Conservation (phyloP, 2,329 filamentous ascomycete species). For the Acephala macrosclerotiorum region DNA sequence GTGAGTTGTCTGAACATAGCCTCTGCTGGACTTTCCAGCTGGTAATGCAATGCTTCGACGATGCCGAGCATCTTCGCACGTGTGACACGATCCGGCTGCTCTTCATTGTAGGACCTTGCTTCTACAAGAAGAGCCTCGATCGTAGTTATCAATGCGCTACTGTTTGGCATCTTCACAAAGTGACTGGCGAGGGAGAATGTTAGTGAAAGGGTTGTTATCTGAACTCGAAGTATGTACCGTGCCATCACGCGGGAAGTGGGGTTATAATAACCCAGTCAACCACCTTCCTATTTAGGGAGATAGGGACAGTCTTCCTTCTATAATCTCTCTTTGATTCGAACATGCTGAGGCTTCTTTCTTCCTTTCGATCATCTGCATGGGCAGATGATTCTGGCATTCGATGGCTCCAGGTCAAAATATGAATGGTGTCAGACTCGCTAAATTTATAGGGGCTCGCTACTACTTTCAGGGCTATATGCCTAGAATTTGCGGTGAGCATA, state of each 20-base stretch:
- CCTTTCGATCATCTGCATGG: too few relatives aligned
- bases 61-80: constrained; percentile 25
- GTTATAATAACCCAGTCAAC: too few relatives aligned
- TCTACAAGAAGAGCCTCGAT: constrained; percentile 28
- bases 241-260: not conserved
- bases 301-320: too few relatives aligned
- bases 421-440: too few relatives aligned
- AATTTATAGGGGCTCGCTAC: too few relatives aligned
- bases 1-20: constrained; percentile 41
- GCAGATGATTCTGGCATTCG: too few relatives aligned
- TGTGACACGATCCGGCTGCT: constrained; percentile 20
- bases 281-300: too few relatives aligned
- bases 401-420: too few relatives aligned
- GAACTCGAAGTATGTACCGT: not conserved
- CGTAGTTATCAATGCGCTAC: constrained; percentile 24
- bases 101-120: constrained; percentile 29
- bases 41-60: constrained; percentile 33
- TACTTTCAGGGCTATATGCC: too few relatives aligned
- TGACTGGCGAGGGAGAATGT: not conserved
- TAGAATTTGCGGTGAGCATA: too few relatives aligned
- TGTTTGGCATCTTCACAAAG: constrained; percentile 20
- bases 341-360: too few relatives aligned
- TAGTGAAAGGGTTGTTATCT: not conserved
- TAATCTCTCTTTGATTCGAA: too few relatives aligned
- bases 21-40: constrained; percentile 39